These are phyloP conservation scores for Aspergillus arachidicola DNA, from an alignment of 2,329 filamentous ascomycete species.

Conservation along the genomic window DNA sequence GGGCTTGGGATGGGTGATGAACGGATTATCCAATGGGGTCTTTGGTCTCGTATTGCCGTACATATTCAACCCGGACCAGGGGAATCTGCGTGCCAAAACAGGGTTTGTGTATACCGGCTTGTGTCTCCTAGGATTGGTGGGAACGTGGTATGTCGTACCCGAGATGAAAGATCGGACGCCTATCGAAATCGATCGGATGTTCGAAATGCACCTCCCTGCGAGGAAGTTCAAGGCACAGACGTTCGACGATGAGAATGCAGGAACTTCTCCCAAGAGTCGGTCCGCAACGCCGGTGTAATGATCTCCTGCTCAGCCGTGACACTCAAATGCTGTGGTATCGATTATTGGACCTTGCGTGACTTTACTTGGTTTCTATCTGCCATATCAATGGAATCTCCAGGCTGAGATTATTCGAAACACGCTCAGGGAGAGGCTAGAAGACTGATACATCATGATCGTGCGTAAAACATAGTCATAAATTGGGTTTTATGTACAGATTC, in stretches of 20 bases:
- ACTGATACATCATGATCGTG: not conserved
- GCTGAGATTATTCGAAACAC: not conserved
- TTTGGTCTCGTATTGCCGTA: conserved; percentile 55
- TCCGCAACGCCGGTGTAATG: not conserved
- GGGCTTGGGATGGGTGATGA: conserved; percentile 46
- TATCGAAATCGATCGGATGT: conserved; percentile 52
- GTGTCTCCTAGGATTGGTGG: conserved; percentile 31
- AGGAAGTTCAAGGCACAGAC: conserved; percentile 30
- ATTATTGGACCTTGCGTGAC: not conserved
- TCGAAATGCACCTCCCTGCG: conserved; percentile 26
- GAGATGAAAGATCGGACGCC: conserved; percentile 56
- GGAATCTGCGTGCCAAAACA: conserved; percentile 44
- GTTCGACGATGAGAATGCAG: not conserved
- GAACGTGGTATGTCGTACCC: conserved; percentile 52
- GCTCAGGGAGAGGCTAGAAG: not conserved
- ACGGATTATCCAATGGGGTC: conserved; percentile 44
- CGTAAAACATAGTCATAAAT: not conserved
- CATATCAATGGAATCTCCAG: not conserved
- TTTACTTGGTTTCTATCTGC: not conserved
- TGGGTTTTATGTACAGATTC: not conserved
- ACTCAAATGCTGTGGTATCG: not conserved
- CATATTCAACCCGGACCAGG: conserved; percentile 53
- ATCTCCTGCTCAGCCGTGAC: not conserved
- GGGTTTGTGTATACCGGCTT: conserved; percentile 45
- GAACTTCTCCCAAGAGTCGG: not conserved